A percentile compares a stretch with the other conserved stretches of the same genome.
These are phyloP conservation scores for Baorangia bicolor DNA, from an alignment of 768 basidiomycete genomes.

Conservation along the genomic window DNA sequence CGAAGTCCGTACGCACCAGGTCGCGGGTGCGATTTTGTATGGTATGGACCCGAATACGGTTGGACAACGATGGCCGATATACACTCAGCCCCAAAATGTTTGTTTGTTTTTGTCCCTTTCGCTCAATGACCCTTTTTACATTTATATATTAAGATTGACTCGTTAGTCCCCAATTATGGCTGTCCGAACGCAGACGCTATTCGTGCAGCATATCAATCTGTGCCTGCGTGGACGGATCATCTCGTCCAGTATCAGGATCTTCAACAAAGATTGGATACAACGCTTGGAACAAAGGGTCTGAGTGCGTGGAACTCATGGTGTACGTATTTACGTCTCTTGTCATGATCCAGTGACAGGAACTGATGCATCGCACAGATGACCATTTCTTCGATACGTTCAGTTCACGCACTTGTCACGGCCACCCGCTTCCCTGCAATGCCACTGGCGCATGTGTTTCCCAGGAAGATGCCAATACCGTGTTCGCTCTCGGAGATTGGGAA, in stretches of 20 bases:
- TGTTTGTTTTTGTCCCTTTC: slow-evolving; percentile 12
- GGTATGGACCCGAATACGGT: slow-evolving; percentile 44
- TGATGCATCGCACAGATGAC: slow-evolving; percentile 22
- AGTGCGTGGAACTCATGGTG: slow-evolving; percentile 49
- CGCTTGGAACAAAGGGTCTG: slow-evolving; percentile 41
- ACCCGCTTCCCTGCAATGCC: slow-evolving; percentile 42
- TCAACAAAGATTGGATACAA: slow-evolving; percentile 37
- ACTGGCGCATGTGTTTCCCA: slow-evolving; percentile 41
- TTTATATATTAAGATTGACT: slow-evolving; percentile 40
- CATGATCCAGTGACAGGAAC: not conserved
- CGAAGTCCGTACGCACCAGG: slow-evolving; percentile 48
- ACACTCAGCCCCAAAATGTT: slow-evolving; percentile 43
- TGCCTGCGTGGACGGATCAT: slow-evolving; percentile 48
- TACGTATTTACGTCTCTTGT: slow-evolving; percentile 21
- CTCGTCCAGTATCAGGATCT: slow-evolving; percentile 37
- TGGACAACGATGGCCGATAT: slow-evolving; percentile 36
- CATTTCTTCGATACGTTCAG: slow-evolving; percentile 55
- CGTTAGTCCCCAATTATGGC: slow-evolving; percentile 43
- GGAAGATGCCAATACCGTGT: slow-evolving; percentile 50
- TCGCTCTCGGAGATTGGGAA: slow-evolving; percentile 59
- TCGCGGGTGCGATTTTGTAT: slow-evolving; percentile 43
- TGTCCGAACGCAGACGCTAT: slow-evolving; percentile 43
- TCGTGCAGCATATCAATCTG: slow-evolving; percentile 41
- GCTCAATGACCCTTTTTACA: not conserved
- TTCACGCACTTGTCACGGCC: slow-evolving; percentile 45